Percentiles rank a stretch among this genome's conserved stretches.
Evolutionary conservation across 768 basidiomycete genomes (phyloP).

Genomic region (Hypholoma sublateritium): DNA sequence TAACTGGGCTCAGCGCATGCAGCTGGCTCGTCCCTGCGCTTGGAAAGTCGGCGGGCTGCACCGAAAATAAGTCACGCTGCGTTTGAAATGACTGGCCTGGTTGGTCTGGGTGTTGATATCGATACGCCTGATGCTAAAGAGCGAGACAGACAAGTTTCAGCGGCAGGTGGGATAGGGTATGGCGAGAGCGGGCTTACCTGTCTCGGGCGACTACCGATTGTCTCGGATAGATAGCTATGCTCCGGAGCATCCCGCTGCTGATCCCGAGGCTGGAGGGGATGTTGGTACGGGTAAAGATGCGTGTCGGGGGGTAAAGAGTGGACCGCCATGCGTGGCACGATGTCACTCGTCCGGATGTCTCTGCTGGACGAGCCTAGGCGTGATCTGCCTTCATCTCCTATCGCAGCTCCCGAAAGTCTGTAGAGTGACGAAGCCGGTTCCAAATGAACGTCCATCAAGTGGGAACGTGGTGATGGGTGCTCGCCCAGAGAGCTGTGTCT

Average conservation of each 20-base stretch:
- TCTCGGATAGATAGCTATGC: not conserved
- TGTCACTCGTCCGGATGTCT: not conserved
- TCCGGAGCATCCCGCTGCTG: not conserved
- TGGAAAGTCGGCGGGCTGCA: not conserved
- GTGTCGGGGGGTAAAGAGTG: not conserved
- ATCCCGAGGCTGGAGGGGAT: not conserved
- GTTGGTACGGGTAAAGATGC: not conserved
- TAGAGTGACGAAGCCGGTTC: constrained; percentile 20
- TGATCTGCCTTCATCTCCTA: not conserved
- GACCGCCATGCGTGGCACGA: not conserved
- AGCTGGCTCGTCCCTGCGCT: not conserved
- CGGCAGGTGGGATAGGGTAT: not conserved
- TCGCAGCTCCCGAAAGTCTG: constrained; percentile 1
- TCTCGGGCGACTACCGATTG: not conserved
- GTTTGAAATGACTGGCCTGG: not conserved
- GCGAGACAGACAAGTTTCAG: not conserved
- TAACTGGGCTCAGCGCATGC: not conserved
- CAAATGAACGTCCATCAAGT: constrained; percentile 29
- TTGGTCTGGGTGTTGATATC: not conserved
- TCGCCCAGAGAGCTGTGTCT: constrained; percentile 18
- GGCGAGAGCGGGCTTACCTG: not conserved
- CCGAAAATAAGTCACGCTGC: not conserved
- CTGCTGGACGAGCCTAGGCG: not conserved
- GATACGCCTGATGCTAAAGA: not conserved
- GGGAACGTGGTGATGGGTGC: constrained; percentile 24